Evolutionary conservation across 2,329 filamentous ascomycete species (phyloP).

Genomic region (Metarhizium humberi): DNA sequence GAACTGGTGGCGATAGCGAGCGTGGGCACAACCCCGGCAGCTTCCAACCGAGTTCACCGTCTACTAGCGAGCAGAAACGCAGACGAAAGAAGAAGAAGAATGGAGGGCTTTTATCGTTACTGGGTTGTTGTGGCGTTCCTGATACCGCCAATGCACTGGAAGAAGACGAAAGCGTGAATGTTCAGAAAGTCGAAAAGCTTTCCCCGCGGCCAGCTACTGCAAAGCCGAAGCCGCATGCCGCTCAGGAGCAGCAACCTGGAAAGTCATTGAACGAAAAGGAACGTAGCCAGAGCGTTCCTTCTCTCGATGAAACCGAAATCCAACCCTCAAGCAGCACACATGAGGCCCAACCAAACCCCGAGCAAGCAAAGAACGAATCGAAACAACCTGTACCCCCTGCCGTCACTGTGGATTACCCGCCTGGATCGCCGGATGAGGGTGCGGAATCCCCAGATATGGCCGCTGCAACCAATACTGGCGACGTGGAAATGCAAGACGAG

Average conservation of each 20-base stretch:
- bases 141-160: conserved; percentile 48
- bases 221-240: conserved; percentile 43
- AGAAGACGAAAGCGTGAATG: conserved; percentile 40
- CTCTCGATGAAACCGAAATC: conserved; percentile 32
- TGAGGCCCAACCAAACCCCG: conserved; percentile 33
- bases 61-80: conserved; percentile 39
- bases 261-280: conserved; percentile 41
- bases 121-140: conserved; percentile 59
- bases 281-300: conserved; percentile 21
- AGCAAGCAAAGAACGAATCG: conserved; percentile 35
- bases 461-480: conserved; percentile 42
- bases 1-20: conserved; percentile 44
- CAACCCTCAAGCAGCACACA: conserved; percentile 35
- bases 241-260: conserved; percentile 37
- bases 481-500: conserved; percentile 59
- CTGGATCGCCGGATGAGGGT: conserved; percentile 16
- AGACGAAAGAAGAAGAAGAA: conserved; percentile 40
- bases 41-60: conserved; percentile 43
- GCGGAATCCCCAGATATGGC: conserved; percentile 17
- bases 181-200: conserved; percentile 50
- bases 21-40: conserved; percentile 38
- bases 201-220: conserved; percentile 45
- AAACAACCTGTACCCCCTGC: conserved; percentile 33
- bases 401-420: conserved; percentile 33
- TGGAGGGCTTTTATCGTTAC: conserved; percentile 47